phyloP scores from a whole-genome alignment of 345 rosid species.

The Crucihimalaya himalaica region DNA sequence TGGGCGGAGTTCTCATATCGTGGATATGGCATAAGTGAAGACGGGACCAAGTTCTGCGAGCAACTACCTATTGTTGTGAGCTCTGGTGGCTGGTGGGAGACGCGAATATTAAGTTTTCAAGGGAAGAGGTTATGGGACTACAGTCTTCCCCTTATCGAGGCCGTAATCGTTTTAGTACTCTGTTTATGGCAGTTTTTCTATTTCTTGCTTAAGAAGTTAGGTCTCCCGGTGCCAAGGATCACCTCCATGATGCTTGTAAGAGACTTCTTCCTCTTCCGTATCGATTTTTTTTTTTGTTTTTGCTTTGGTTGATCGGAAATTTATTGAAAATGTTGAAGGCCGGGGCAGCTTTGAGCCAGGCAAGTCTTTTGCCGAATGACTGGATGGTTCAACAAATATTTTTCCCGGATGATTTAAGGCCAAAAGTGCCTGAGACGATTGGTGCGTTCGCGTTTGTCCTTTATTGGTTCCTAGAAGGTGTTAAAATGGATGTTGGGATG shows the following conservation, averaged over 20 bases:
- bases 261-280: neutral
- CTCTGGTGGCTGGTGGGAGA: slow-evolving; percentile 40
- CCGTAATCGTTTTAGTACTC: slow-evolving; percentile 23
- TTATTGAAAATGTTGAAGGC: slow-evolving; percentile 22
- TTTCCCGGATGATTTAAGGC: slow-evolving; percentile 31
- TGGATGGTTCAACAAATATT: slow-evolving; percentile 24
- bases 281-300: neutral
- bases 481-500: slow-evolving; percentile 52
- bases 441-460: slow-evolving; percentile 46
- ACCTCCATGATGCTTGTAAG: slow-evolving; percentile 42
- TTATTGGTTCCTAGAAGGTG: slow-evolving; percentile 52
- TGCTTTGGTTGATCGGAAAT: neutral
- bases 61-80: neutral
- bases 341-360: slow-evolving; percentile 35
- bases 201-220: slow-evolving; percentile 31
- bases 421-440: slow-evolving; percentile 37
- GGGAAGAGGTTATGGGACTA: slow-evolving; percentile 33
- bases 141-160: slow-evolving; percentile 32
- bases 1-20: neutral
- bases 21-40: slow-evolving; percentile 22
- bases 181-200: slow-evolving; percentile 36
- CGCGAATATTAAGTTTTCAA: rapidly evolving
- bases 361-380: slow-evolving; percentile 25
- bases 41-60: slow-evolving; percentile 30
- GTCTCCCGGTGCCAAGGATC: slow-evolving; percentile 35